Percentiles rank a stretch among this genome's conserved stretches.
Evolutionary conservation across 768 basidiomycete species (phyloP).

Genomic region (Lactifluus rugatus): DNA sequence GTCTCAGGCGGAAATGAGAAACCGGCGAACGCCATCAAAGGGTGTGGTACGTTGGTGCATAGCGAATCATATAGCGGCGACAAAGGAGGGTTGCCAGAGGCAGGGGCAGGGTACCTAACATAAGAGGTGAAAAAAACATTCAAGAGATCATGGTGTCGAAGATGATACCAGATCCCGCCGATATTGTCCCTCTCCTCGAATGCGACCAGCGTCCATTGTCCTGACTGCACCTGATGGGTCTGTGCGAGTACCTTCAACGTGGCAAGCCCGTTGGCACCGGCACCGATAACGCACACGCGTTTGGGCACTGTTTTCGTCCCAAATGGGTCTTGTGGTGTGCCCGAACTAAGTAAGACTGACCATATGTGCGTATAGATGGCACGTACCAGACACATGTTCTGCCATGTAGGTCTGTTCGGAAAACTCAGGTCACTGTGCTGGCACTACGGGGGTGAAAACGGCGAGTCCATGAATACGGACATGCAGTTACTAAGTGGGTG

Average conservation of each 20-base stretch:
- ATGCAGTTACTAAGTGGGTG: too few species aligned
- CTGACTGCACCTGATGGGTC: constrained; percentile 42
- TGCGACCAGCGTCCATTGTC: constrained; percentile 51
- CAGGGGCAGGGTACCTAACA: constrained; percentile 45
- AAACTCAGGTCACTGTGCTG: neutral
- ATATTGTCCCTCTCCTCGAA: constrained; percentile 58
- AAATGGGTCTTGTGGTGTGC: neutral
- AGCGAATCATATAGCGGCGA: constrained; percentile 73
- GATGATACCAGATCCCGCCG: constrained; percentile 65
- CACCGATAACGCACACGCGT: constrained; percentile 63
- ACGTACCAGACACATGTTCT: constrained; percentile 3
- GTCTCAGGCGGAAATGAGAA: constrained; percentile 65
- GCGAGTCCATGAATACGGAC: too few species aligned
- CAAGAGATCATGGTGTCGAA: neutral
- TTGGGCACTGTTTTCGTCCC: constrained; percentile 17
- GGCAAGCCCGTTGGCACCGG: constrained; percentile 66
- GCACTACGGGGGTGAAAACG: too few species aligned
- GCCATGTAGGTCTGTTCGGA: neutral
- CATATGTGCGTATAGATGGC: neutral
- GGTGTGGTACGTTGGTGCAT: constrained; percentile 76
- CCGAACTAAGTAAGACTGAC: neutral
- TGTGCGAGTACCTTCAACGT: constrained; percentile 57
- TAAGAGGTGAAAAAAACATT: neutral
- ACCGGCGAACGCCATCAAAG: constrained; percentile 58
- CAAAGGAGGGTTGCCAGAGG: constrained; percentile 41